Evolutionary conservation across 208 protist species (phyloP), one percentile per base, ranked within the genome.

Genomic region (Kentomonas sorsogonicus): DNA sequence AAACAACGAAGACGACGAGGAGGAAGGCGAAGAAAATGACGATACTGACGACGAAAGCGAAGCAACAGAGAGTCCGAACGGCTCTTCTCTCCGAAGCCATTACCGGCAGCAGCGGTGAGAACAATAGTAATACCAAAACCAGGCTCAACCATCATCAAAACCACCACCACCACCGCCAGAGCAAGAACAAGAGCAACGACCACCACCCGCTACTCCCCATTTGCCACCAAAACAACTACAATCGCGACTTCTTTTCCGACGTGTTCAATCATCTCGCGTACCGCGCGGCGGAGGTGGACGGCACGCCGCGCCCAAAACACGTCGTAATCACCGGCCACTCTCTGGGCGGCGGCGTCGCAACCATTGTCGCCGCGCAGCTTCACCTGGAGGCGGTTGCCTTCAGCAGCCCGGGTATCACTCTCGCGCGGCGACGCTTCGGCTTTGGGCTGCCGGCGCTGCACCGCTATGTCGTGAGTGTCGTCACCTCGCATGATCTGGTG

Each of bases 281-380:
- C 53, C 7, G 5, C 16, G 33, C 29, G 29, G 18, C n/a, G 50
- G n/a, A 6, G 25, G 33, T 5, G 5, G 50, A 39, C 44, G 31
- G 52, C 10, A 40, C 62, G 4, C 45, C 46, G 13, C 59, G 34
- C 13, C 74, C 77, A 16, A 53, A 63, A 26, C 64, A 86, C 43
- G 53, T 89, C 47, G 43, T 93, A 18, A 39, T 94, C 20, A 89
- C 83, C 13, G 86, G 86, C 1, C 86, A 94, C 69, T 94, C 86
- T 2, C 68, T 94, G 26, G 86, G 83, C 22, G 86, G 86, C 11
- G 66, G 74, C 20, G 69, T 91, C 18, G 82, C 80, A 13, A 57
- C 79, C 7, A 87, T 94, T 63, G 68, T 94, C 39, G 86, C 66
- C 10, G 60, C 80, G 5, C 64, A 72, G 52, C 69, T 85, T 60